Evolutionary conservation across 140 eudicot genomes (phyloP), one percentile per base, ranked within the genome.

Genomic region (Cichorium intybus): DNA sequence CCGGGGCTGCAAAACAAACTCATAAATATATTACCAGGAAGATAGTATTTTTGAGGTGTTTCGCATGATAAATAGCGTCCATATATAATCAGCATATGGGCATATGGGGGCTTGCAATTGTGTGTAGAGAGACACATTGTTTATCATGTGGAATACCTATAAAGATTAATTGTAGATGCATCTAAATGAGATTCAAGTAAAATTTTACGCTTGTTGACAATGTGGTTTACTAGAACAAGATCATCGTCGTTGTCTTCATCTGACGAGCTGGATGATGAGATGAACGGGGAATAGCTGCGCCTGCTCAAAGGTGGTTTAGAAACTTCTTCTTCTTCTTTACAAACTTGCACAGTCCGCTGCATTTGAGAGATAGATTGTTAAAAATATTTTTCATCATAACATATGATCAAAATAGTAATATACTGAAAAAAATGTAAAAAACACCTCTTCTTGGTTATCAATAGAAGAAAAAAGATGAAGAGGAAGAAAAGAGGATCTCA

Each of bases 131-230:
- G 31, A 27, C 31, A 27, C 31, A 27, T 27, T 27, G 31, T 27
- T 27, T 27, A 51, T 51, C 28, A 51, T 51, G 57, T 51, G 29
- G 27, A 23, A 51, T 21, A 8, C 8, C 34, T 34, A 35, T 37
- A 56, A 56, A 69, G 48, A 56, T 26, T 51, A 34, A 24, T 29
- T 55, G 3, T 10, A 15, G 39, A 47, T 34, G 16, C 6, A 31
- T 47, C 35, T 74, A 18, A 56, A 10, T 22, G 35, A 56, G 69
- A 56, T 23, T 22, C 0, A 24, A 23, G 22, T 46, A 35, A 62
- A 37, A 15, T 10, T 26, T 63, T 78, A 91, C 97, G 96, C 78
- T 85, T 85, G 51, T 82, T 79, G 73, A 80, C 81, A 26, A 82
- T 31, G 27, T 82, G 86, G 54, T 82, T 71, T 7, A 66, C 57